These are phyloP conservation scores for Colletotrichum sojae DNA, from an alignment of 2,329 filamentous ascomycete genomes.

Conservation along the genomic window DNA sequence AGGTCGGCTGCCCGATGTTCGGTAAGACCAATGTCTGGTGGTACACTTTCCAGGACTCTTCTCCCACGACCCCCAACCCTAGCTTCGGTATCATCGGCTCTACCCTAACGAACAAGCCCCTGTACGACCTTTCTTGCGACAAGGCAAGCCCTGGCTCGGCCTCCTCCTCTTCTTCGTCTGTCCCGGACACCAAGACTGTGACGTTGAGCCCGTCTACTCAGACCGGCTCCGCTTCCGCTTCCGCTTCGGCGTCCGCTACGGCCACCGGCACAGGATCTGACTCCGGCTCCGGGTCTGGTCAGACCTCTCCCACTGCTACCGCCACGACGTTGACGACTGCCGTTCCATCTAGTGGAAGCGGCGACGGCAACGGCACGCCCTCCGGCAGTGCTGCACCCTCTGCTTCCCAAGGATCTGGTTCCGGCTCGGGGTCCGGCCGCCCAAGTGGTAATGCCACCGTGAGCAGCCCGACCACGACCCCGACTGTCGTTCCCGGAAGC, in stretches of 20 bases:
- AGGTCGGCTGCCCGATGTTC: slow-evolving; percentile 81
- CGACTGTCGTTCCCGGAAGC: slow-evolving; percentile 22
- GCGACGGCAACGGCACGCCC: slow-evolving; percentile 16
- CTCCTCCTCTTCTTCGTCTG: slow-evolving; percentile 24
- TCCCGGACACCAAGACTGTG: slow-evolving; percentile 43
- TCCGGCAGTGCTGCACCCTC: slow-evolving; percentile 43
- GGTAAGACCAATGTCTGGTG: slow-evolving; percentile 79
- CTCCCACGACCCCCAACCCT: slow-evolving; percentile 71
- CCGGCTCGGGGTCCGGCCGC: slow-evolving; percentile 46
- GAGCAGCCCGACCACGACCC: slow-evolving; percentile 26
- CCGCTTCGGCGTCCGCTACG: slow-evolving; percentile 32
- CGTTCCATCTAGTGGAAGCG: slow-evolving; percentile 33
- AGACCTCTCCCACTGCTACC: slow-evolving; percentile 16
- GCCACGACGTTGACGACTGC: slow-evolving; percentile 41
- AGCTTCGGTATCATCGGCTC: slow-evolving; percentile 79
- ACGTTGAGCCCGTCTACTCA: slow-evolving; percentile 36
- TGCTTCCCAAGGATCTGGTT: slow-evolving; percentile 35
- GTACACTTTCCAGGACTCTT: slow-evolving; percentile 81
- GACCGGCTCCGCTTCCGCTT: slow-evolving; percentile 26
- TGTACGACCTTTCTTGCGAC: slow-evolving; percentile 75
- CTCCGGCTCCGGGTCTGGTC: slow-evolving; percentile 33
- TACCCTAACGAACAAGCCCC: slow-evolving; percentile 65
- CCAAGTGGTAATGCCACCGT: slow-evolving; percentile 36
- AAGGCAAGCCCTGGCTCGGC: slow-evolving; percentile 42
- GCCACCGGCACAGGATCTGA: slow-evolving; percentile 27